These are phyloP conservation scores for Dipteronia sinensis DNA, from an alignment of 345 rosid species.

Conservation along the genomic window DNA sequence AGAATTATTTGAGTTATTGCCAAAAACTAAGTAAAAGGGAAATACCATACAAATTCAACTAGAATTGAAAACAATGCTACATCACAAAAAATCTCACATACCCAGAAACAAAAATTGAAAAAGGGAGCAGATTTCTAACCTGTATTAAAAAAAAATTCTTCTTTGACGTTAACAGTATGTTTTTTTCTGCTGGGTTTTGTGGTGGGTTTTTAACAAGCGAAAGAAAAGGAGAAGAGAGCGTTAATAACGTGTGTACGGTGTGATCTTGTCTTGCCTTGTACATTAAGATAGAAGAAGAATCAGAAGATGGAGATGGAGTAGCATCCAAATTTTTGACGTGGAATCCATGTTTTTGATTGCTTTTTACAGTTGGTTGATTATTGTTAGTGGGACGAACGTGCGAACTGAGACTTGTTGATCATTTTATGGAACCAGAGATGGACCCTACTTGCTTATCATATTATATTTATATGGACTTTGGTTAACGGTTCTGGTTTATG, in stretches of 20 bases:
- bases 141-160: neutral
- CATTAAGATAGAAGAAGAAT: neutral
- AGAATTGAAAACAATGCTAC: no score
- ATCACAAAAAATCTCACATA: neutral
- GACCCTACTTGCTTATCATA: neutral
- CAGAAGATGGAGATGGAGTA: neutral
- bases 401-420: neutral
- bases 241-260: neutral
- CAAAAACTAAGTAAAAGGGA: no score
- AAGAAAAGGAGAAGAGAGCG: neutral
- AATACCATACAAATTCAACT: no score
- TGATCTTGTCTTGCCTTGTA: neutral
- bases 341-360: neutral
- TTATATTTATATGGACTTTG: neutral
- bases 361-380: neutral
- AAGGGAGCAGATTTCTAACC: neutral
- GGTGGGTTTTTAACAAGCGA: neutral
- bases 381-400: neutral
- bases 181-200: slow-evolving; percentile 1
- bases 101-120: neutral
- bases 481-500: neutral
- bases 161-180: neutral
- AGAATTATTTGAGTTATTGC: no score
- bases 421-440: neutral
- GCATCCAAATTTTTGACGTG: slow-evolving; percentile 8